Evolutionary conservation across 2,329 filamentous ascomycete species (phyloP).

Genomic region (Aciculosporium take): DNA sequence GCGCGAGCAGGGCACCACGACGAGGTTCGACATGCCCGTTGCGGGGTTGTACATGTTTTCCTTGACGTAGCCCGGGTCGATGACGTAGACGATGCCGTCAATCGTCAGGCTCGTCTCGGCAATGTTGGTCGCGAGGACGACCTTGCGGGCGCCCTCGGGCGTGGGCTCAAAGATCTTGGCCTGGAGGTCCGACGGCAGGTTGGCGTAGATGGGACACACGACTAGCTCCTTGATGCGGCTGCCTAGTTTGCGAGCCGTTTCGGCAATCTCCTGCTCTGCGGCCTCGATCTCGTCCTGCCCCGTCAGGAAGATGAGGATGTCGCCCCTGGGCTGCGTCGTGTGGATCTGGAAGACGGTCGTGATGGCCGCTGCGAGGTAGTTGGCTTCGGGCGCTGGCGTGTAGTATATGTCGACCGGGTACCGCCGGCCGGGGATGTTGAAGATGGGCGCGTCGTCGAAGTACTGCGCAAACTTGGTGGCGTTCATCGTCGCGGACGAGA

Average conservation of each 20-base stretch:
- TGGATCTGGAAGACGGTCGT: constrained; percentile 95
- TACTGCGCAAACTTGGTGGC: constrained; percentile 84
- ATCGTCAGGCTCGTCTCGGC: constrained; percentile 93
- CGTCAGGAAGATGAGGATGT: constrained; percentile 88
- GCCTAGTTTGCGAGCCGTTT: constrained; percentile 77
- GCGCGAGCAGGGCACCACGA: constrained; percentile 80
- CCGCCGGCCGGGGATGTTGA: constrained; percentile 80
- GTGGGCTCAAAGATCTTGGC: constrained; percentile 91
- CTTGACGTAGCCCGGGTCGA: constrained; percentile 90
- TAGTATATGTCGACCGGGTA: constrained; percentile 90
- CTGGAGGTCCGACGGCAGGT: constrained; percentile 79
- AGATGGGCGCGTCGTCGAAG: constrained; percentile 85
- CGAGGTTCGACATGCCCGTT: constrained; percentile 82
- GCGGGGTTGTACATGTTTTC: constrained; percentile 87
- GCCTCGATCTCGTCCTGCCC: constrained; percentile 94
- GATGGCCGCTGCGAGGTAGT: constrained; percentile 81
- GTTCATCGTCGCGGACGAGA: constrained; percentile 90
- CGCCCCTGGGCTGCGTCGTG: constrained; percentile 67
- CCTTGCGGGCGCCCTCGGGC: constrained; percentile 70
- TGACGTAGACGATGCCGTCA: constrained; percentile 90
- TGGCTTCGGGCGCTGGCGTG: constrained; percentile 78
- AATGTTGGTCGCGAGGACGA: constrained; percentile 91
- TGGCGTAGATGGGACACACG: constrained; percentile 87
- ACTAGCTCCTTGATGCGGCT: constrained; percentile 74
- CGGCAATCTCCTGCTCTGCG: constrained; percentile 67